A percentile compares a stretch with the other conserved stretches of the same genome.
These are phyloP conservation scores for Canna indica DNA, from an alignment of 176 grass and related monocot genomes.

Conservation along the genomic window DNA sequence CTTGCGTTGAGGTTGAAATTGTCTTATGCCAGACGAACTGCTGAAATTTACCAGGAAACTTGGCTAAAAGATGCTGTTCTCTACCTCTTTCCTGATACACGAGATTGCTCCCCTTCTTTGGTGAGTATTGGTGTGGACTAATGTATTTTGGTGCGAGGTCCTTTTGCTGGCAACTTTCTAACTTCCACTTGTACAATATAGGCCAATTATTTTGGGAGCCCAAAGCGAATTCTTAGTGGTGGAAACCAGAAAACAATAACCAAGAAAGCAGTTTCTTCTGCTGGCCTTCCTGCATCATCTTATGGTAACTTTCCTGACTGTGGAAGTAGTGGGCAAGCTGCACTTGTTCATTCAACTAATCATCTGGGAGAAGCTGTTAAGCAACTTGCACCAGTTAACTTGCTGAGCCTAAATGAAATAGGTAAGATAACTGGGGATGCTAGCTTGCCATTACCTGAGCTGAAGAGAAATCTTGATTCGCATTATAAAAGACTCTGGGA, in stretches of 20 bases:
- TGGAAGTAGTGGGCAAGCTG: conserved; percentile 31
- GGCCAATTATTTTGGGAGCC: conserved; percentile 69
- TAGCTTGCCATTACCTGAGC: conserved; percentile 37
- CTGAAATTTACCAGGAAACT: conserved; percentile 61
- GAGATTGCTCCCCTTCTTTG: conserved; percentile 70
- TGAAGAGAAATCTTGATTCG: conserved; percentile 48
- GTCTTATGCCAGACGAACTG: conserved; percentile 37
- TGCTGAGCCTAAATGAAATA: conserved; percentile 39
- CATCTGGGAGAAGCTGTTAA: conserved; percentile 86
- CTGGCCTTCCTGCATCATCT: conserved; percentile 24
- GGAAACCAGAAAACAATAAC: conserved; percentile 47
- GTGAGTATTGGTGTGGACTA: conserved; percentile 38
- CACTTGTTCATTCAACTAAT: conserved; percentile 51
- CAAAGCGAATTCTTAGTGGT: conserved; percentile 51
- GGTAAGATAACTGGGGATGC: conserved; percentile 29
- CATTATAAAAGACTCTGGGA: conserved; percentile 46
- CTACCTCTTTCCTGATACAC: conserved; percentile 67
- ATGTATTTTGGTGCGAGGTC: background rate
- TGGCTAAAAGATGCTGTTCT: conserved; percentile 82
- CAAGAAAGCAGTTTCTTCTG: conserved; percentile 29
- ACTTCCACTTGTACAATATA: conserved; percentile 30
- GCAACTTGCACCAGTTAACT: conserved; percentile 66
- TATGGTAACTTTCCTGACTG: conserved; percentile 33
- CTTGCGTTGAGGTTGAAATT: conserved; percentile 28
- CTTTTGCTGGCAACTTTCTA: background rate